Base-by-base conservation (phyloP, 2,329 filamentous ascomycete species). In the Ilyonectria mors-panacis region DNA sequence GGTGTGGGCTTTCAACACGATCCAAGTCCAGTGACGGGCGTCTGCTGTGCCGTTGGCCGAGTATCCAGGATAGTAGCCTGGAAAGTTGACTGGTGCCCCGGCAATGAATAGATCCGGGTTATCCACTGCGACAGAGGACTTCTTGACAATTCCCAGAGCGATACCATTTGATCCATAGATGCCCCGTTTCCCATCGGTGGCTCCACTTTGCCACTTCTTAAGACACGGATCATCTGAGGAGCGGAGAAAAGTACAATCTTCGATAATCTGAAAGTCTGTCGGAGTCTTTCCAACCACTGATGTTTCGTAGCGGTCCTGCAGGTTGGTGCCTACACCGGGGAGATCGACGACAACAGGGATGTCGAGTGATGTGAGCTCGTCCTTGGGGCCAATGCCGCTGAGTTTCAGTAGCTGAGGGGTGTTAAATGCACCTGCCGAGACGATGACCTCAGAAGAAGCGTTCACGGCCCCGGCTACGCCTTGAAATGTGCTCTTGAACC, bases 281-380 rank as follows among this genome's bases (percentile, higher is more conserved):
- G 56, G 28, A 0, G 70, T 65, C 63, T 73, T 73, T 0, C 72
- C 73, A 45, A 75, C 68, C 0, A 75, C 70, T 0, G 70, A 70
- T 1, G 66, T 65, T 45, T 76, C 86, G 71, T 86, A 86, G 17
- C 86, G 85, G 73, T 91, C 88, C 74, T 88, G 83, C 23, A 91
- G 80, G 76, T 90, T 89, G 19, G 81, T 84, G 50, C 89, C 89
- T 13, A 91, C 88, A 47, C 87, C 88, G 0, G 87, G 87, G 1
- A 87, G 81, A n/a, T 75, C 66, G 3, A 80, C 70, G 0, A 76
- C 42, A 1, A 75, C 63, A 26, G 74, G 70, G 3, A 78, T 74
- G 1, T 87, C 70, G 0, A 85, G 70, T 0, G 65, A 68, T 2
- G 67, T 53, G 23, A 75, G 72, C 15, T 75, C 72, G 44, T 69